A percentile compares a stretch with the other conserved stretches of the same genome.
Evolutionary conservation across 2,329 filamentous ascomycete species (phyloP).

Genomic region (Trichoderma harzianum): DNA sequence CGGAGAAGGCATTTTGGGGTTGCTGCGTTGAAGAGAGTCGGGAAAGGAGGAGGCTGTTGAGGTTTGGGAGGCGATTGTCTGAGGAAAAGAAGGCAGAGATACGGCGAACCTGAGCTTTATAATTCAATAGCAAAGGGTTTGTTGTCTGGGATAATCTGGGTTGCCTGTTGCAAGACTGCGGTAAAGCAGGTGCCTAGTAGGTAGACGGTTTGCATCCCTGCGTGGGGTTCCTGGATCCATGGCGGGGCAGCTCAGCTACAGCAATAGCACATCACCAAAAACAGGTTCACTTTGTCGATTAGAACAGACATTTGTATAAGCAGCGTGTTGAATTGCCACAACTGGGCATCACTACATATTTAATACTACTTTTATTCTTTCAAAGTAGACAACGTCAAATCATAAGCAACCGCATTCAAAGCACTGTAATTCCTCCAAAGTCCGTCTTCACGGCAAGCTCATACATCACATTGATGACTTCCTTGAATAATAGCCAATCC

Average conservation of each 20-base stretch:
- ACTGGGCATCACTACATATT: not conserved
- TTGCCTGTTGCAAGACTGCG: not conserved
- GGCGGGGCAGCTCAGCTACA: slow-evolving; percentile 6
- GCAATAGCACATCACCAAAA: not conserved
- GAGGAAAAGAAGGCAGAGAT: too few species aligned
- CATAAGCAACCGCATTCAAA: not conserved
- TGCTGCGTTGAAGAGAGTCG: not conserved
- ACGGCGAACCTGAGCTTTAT: not conserved
- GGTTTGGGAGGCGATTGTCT: not conserved
- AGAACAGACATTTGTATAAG: not conserved
- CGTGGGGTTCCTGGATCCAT: slow-evolving; percentile 4
- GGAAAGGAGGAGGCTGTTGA: not conserved
- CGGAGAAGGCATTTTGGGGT: slow-evolving; percentile 65
- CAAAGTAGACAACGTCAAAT: not conserved
- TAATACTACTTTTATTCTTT: not conserved
- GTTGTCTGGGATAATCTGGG: not conserved
- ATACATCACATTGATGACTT: not conserved
- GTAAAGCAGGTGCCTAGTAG: not conserved
- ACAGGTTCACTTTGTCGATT: not conserved
- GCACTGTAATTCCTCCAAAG: not conserved
- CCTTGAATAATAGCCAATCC: not conserved
- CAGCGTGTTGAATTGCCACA: not conserved
- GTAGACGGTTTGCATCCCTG: not conserved
- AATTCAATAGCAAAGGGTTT: not conserved
- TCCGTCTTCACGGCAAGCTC: not conserved